phyloP scores from a whole-genome alignment of 371 early-diverging fungal species.

The Mortierella sp. region DNA sequence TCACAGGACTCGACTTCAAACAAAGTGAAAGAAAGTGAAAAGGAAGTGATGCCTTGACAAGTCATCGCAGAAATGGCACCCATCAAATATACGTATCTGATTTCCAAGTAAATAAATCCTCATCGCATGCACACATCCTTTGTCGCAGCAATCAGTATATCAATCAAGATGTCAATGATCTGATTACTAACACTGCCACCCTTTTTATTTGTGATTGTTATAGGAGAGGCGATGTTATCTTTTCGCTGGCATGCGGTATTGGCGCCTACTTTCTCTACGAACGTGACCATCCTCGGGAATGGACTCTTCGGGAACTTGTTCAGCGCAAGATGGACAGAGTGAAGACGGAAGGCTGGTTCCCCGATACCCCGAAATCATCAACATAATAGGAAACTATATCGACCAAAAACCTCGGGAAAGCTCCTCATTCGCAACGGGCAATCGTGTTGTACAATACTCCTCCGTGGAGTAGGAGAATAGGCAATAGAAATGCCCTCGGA shows the following conservation, averaged over 20 bases:
- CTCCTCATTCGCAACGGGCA: too few species aligned
- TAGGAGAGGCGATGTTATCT: slow-evolving; percentile 51
- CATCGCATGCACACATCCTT: too few species aligned
- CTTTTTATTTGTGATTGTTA: neutral
- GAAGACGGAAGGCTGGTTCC: slow-evolving; percentile 33
- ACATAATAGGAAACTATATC: neutral
- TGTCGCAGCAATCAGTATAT: neutral
- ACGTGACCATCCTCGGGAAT: slow-evolving; percentile 48
- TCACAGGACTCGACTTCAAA: too few species aligned
- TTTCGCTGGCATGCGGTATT: slow-evolving; percentile 46
- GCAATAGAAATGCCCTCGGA: too few species aligned
- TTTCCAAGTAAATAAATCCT: slow-evolving; percentile 53
- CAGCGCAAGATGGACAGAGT: slow-evolving; percentile 44
- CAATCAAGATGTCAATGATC: too few species aligned
- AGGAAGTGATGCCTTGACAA: too few species aligned
- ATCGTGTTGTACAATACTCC: too few species aligned
- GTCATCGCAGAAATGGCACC: slow-evolving; percentile 16
- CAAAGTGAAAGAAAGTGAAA: too few species aligned
- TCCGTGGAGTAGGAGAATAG: too few species aligned
- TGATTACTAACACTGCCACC: neutral
- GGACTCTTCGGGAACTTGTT: slow-evolving; percentile 48
- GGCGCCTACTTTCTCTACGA: slow-evolving; percentile 55
- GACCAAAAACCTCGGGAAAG: too few species aligned
- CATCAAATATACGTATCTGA: slow-evolving; percentile 38
- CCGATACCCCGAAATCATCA: slow-evolving; percentile 18